Evolutionary conservation across 257 asterid genomes (phyloP).

Genomic region (Plectranthus barbatus): DNA sequence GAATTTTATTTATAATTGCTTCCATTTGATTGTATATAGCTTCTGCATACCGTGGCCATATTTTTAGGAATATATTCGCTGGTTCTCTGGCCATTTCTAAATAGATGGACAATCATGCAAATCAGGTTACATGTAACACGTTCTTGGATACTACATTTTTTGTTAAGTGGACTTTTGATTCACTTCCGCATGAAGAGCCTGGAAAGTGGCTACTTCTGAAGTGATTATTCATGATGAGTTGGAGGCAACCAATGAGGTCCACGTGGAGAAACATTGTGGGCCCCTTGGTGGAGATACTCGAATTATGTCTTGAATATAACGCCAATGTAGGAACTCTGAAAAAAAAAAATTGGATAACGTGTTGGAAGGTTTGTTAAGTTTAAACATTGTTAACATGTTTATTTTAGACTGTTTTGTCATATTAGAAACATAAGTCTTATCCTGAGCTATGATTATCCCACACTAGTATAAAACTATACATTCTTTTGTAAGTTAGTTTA

Average conservation of each 20-base stretch:
- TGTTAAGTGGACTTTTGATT: not conserved
- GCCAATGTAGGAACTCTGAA: too few species aligned
- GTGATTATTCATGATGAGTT: slow-evolving; percentile 2
- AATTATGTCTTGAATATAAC: not conserved
- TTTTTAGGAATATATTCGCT: too few species aligned
- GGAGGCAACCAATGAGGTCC: not conserved
- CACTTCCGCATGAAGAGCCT: not conserved
- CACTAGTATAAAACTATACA: too few species aligned
- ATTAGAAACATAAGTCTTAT: not conserved
- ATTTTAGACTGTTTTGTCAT: not conserved
- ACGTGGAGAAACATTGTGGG: not conserved
- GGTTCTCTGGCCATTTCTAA: not conserved
- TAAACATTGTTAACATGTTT: not conserved
- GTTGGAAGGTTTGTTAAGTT: not conserved
- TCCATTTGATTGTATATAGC: not conserved
- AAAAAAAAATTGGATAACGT: not conserved
- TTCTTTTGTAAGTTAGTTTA: too few species aligned
- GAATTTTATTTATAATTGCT: slow-evolving; percentile 6
- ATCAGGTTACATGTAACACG: not conserved
- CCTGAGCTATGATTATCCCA: too few species aligned
- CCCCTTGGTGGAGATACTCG: not conserved
- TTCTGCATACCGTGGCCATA: not conserved
- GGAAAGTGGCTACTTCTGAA: not conserved
- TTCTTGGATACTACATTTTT: not conserved
- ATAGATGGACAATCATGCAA: not conserved